Conservation (phyloP, 805 yeast species). For the Cyberlindnera nakhonratchasimensis region DNA sequence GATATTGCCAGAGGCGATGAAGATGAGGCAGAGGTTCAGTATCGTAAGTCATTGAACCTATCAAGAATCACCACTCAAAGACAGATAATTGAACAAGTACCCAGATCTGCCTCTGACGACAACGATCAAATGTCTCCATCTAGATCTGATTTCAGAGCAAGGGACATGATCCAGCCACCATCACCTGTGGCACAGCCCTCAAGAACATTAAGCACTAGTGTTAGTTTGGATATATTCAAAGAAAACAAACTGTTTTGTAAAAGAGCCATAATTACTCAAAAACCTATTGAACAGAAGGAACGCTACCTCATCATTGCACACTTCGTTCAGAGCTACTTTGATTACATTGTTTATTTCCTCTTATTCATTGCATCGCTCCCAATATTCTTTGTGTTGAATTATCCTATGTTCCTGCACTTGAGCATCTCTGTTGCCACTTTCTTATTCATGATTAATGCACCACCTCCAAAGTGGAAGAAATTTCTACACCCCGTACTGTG, state of each 20-base stretch:
- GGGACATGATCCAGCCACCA: slow-evolving; percentile 7
- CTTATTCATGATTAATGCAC: slow-evolving; percentile 40
- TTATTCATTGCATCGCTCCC: slow-evolving; percentile 57
- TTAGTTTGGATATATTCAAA: slow-evolving; percentile 6
- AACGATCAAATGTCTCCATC: not conserved
- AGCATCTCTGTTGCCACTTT: slow-evolving; percentile 57
- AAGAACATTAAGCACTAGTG: slow-evolving; percentile 18
- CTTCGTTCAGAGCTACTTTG: slow-evolving; percentile 44
- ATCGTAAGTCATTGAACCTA: slow-evolving; percentile 15
- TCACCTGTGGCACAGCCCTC: slow-evolving; percentile 19
- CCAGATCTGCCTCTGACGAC: not conserved
- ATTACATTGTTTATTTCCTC: slow-evolving; percentile 47
- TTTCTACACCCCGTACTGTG: slow-evolving; percentile 70
- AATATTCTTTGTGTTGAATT: slow-evolving; percentile 53
- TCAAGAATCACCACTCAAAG: slow-evolving; percentile 9
- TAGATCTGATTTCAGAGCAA: not conserved
- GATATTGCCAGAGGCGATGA: slow-evolving; percentile 28
- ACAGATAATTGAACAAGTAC: not conserved
- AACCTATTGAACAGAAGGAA: slow-evolving; percentile 2
- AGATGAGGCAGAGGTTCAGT: slow-evolving; percentile 21
- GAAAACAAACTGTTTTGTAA: slow-evolving; percentile 21
- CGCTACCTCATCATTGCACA: slow-evolving; percentile 31
- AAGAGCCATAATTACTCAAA: slow-evolving; percentile 22
- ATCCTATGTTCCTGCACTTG: slow-evolving; percentile 60
- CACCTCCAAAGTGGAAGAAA: slow-evolving; percentile 46